Conservation (phyloP, 345 rosid genomes). For the Draba incana region DNA sequence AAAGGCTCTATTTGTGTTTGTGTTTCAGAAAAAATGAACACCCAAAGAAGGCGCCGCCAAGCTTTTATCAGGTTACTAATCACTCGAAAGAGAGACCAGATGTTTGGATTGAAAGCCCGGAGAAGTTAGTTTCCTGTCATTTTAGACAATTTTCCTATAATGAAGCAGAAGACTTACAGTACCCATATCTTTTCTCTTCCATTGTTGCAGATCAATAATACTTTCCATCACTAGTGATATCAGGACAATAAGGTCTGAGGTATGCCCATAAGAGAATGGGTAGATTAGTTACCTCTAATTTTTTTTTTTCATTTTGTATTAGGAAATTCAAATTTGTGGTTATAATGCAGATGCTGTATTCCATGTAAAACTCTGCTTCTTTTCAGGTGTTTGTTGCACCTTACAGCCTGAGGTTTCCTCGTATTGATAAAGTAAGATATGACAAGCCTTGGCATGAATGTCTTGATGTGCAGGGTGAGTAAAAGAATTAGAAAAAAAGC, state of each 20-base stretch:
- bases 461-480: constrained; percentile 90
- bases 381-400: constrained; percentile 93
- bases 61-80: constrained; percentile 85
- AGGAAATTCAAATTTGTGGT: constrained; percentile 1
- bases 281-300: constrained; percentile 9
- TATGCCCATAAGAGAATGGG: constrained; percentile 42
- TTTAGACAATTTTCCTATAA: constrained; percentile 1
- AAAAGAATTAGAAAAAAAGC: neutral
- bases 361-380: constrained; percentile 17
- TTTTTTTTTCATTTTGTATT: constrained; percentile 14
- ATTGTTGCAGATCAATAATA: constrained; percentile 72
- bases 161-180: constrained; percentile 22
- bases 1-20: neutral
- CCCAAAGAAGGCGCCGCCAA: constrained; percentile 82
- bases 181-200: constrained; percentile 16
- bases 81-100: constrained; percentile 95
- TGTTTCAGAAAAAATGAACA: constrained; percentile 73
- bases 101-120: constrained; percentile 98
- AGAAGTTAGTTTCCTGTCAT: constrained; percentile 59
- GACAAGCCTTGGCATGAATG: constrained; percentile 99
- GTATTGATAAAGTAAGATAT: constrained; percentile 90
- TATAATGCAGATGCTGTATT: constrained; percentile 22
- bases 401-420: constrained; percentile 94
- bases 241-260: constrained; percentile 94
- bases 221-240: constrained; percentile 93